A percentile compares a stretch with the other conserved stretches of the same genome.
phyloP scores from a whole-genome alignment of 1,139 yeast genomes.

The Geotrichum histeridarum region DNA sequence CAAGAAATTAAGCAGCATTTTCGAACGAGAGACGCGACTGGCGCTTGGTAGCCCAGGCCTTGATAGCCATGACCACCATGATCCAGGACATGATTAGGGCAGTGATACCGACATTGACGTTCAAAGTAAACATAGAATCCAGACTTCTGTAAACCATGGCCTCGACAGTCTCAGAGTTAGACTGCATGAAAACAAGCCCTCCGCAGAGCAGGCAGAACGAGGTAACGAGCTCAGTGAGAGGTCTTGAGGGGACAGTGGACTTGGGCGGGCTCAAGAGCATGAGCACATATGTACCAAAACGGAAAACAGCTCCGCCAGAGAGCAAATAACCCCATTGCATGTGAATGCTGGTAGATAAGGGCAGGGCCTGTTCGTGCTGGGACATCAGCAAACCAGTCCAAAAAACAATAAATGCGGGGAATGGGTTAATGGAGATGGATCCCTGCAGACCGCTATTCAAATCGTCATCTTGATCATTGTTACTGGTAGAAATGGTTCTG shows the following conservation, averaged over 20 bases:
- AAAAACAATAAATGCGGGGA: constrained; percentile 86
- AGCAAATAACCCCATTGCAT: constrained; percentile 87
- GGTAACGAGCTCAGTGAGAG: constrained; percentile 77
- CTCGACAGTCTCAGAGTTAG: constrained; percentile 76
- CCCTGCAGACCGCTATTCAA: constrained; percentile 24
- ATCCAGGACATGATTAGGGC: constrained; percentile 89
- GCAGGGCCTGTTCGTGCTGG: constrained; percentile 81
- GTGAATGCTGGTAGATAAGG: constrained; percentile 72
- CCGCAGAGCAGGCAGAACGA: constrained; percentile 80
- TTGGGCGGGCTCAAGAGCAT: constrained; percentile 51
- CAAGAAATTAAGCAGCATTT: background rate
- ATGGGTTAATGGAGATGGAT: constrained; percentile 55
- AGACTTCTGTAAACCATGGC: constrained; percentile 82
- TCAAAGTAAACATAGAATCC: constrained; percentile 85
- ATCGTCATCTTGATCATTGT: constrained; percentile 20
- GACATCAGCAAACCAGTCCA: constrained; percentile 98
- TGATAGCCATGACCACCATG: constrained; percentile 64
- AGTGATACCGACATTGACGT: constrained; percentile 72
- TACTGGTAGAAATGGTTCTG: constrained; percentile 14
- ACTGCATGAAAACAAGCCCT: constrained; percentile 86
- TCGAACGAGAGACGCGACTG: background rate
- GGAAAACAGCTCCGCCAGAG: constrained; percentile 69
- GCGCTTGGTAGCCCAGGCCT: constrained; percentile 22
- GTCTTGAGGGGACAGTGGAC: constrained; percentile 52
- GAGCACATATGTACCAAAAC: constrained; percentile 62